Base-by-base conservation (phyloP, 768 basidiomycete species). In the Tricholoma hemisulphureum region DNA sequence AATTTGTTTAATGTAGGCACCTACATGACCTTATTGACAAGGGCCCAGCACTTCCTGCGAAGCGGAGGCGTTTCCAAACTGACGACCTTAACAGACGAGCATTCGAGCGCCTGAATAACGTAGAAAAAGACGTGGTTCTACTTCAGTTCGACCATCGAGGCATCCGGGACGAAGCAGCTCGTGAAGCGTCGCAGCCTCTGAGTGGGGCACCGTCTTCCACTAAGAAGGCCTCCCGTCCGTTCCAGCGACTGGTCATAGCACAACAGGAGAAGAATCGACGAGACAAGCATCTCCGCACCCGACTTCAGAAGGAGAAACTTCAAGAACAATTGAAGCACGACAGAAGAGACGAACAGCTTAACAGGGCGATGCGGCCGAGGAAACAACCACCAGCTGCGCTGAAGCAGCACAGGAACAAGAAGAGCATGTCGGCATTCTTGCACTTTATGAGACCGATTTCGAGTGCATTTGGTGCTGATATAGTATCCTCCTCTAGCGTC, bases 361-460 rank as follows among this genome's bases (percentile, higher is more conserved):
- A 83, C 67, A 84, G 82, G 65, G 88, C 88, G 2, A 91, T 93
- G 87, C 80, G 84, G 46, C 83, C 82, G 56, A 76, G 77, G 51
- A 78, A 79, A 56, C 71, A 80, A 57, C 70, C 77, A 0, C 69
- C 78, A 4, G 75, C 73, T n/a, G 60, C 65, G 26, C 83, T 83
- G 66, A 90, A 91, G 71, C 87, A 88, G 56, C 89, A 91, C 60
- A 81, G 89, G n/a, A 85, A 87, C 72, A 93, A 93, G 81, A 90
- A 91, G 73, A 92, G 89, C 75, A 88, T 92, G 78, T 92, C 86
- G 0, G 87, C 89, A 4, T 88, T 93, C 71, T 81, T 93, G 73
- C 88, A 85, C 64, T 79, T 93, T 74, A 93, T 93, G 87, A 82
- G 91, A n/a, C 92, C 91, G 2, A 86, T 93, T 52, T 94, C 92